Conservation (phyloP, 192 early-diverging fungal genomes). For the Geranomyces variabilis region DNA sequence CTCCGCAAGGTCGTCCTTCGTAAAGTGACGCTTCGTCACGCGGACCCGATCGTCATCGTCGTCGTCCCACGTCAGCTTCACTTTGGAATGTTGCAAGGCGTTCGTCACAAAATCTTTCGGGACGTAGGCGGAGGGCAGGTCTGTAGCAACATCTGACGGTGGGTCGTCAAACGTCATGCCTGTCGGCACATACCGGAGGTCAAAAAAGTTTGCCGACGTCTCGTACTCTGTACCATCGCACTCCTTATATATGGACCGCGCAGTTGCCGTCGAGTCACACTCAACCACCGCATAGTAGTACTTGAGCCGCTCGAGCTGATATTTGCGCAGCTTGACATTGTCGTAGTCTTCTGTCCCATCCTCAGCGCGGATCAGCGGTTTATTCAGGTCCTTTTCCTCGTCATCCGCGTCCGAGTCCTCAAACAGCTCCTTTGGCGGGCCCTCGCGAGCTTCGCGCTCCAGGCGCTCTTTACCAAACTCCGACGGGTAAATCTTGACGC, state of each 20-base stretch:
- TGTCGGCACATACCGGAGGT: conserved; percentile 91
- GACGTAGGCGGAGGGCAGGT: conserved; percentile 36
- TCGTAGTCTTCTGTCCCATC: conserved; percentile 78
- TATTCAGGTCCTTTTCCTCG: conserved; percentile 45
- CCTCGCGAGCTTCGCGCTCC: conserved; percentile 69
- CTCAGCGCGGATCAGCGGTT: conserved; percentile 50
- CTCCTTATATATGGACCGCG: conserved; percentile 72
- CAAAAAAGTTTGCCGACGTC: conserved; percentile 87
- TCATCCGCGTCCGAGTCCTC: conserved; percentile 23
- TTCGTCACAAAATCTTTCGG: conserved; percentile 69
- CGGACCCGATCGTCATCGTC: conserved; percentile 85
- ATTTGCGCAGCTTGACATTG: conserved; percentile 77
- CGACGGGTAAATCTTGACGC: conserved; percentile 85
- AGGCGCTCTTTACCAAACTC: conserved; percentile 85
- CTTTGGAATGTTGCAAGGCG: conserved; percentile 88
- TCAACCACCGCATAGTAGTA: conserved; percentile 97
- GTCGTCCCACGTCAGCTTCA: conserved; percentile 95
- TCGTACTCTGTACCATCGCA: conserved; percentile 96
- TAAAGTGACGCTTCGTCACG: conserved; percentile 80
- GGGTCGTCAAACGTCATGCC: conserved; percentile 83
- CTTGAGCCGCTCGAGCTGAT: conserved; percentile 86
- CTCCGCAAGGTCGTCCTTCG: conserved; percentile 82
- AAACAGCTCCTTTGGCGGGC: conserved; percentile 79
- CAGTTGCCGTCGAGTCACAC: conserved; percentile 83
- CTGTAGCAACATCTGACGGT: conserved; percentile 48